Conservation (phyloP, 2,329 filamentous ascomycete species). For the Colletotrichum tropicicola region DNA sequence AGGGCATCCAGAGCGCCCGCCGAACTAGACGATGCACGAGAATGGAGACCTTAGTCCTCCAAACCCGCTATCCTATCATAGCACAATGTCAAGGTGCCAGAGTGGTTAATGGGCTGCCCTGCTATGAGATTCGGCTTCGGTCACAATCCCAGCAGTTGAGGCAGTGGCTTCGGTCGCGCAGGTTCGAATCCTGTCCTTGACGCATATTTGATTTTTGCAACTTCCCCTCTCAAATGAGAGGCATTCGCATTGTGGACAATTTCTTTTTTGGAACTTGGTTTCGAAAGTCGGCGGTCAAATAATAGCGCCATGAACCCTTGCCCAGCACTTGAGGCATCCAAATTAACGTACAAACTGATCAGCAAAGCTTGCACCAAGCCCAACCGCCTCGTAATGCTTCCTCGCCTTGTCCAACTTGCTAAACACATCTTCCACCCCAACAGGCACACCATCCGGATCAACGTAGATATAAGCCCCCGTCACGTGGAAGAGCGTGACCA, state of each 20-base stretch:
- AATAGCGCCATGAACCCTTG: too few relatives aligned
- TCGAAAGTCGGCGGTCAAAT: too few relatives aligned
- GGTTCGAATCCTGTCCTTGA: conserved; percentile 13
- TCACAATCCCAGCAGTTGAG: background rate
- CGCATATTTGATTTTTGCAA: background rate
- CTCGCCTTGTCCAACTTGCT: conserved; percentile 40
- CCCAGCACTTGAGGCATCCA: too few relatives aligned
- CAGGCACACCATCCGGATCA: conserved; percentile 39
- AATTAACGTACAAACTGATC: background rate
- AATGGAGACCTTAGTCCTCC: background rate
- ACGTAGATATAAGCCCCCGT: conserved; percentile 46
- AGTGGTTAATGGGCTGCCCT: conserved; percentile 11
- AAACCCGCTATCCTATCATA: fast-evolving
- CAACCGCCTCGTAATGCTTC: conserved; percentile 42
- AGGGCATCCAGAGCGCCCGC: background rate
- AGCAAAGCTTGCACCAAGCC: conserved; percentile 39
- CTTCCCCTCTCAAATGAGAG: too few relatives aligned
- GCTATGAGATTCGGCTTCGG: background rate
- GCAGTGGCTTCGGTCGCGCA: conserved; percentile 13
- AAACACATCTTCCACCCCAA: conserved; percentile 44
- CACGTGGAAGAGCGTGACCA: conserved; percentile 45
- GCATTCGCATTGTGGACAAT: too few relatives aligned
- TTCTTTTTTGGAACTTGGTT: too few relatives aligned
- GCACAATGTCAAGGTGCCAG: conserved; percentile 1
- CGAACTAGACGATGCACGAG: background rate